Conservation (phyloP, 371 early-diverging fungal species). For the Actinomucor elegans region DNA sequence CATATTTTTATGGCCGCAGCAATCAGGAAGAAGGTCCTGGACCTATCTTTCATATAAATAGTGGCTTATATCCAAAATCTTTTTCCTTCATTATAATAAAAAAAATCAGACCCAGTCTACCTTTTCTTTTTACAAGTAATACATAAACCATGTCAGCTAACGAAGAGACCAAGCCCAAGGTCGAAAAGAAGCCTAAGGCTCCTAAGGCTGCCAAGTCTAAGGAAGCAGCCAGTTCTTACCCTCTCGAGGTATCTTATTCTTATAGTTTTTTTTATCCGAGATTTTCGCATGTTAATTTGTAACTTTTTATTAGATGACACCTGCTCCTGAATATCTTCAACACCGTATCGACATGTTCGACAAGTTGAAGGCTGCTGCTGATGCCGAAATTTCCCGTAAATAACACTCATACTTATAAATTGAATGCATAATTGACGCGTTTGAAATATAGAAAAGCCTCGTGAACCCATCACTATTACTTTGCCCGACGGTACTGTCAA, state of each 20-base stretch:
- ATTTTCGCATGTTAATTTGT: no score
- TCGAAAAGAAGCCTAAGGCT: slow-evolving; percentile 35
- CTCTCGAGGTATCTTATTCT: slow-evolving; percentile 52
- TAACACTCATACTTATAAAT: background rate
- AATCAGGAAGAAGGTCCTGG: background rate
- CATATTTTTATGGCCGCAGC: background rate
- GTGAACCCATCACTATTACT: slow-evolving; percentile 85
- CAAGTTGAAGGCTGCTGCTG: slow-evolving; percentile 74
- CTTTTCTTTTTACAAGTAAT: slow-evolving; percentile 4
- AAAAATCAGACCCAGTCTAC: background rate
- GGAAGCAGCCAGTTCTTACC: slow-evolving; percentile 47
- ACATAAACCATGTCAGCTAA: slow-evolving; percentile 53
- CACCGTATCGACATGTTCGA: slow-evolving; percentile 94
- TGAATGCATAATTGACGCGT: background rate
- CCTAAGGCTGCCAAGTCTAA: slow-evolving; percentile 61
- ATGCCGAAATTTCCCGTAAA: slow-evolving; percentile 80
- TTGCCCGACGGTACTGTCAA: slow-evolving; percentile 87
- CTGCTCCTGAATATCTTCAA: slow-evolving; percentile 80
- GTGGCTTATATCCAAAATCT: slow-evolving; percentile 4
- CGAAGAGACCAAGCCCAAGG: slow-evolving; percentile 17
- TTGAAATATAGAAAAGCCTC: slow-evolving; percentile 67
- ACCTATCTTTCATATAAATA: no score
- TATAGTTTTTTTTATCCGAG: no score
- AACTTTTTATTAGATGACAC: slow-evolving; percentile 63
- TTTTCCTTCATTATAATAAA: background rate